Conservation (phyloP, 805 yeast species). For the Ogataea allantospora region DNA sequence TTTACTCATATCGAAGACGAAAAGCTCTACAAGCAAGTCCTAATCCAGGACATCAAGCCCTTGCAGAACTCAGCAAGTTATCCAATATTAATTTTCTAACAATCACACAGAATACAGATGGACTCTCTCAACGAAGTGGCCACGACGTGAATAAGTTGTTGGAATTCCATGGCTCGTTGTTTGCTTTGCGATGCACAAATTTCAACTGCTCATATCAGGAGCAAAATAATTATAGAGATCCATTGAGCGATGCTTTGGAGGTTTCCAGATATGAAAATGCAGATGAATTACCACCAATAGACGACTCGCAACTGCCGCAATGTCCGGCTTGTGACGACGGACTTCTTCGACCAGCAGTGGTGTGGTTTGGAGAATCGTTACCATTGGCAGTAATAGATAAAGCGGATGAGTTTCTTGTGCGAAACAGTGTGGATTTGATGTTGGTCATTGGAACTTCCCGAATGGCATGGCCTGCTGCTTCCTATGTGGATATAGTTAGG, state of each 20-base stretch:
- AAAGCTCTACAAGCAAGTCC: conserved; percentile 68
- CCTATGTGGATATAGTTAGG: conserved; percentile 76
- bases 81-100: conserved; percentile 48
- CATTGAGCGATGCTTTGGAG: conserved; percentile 46
- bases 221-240: conserved; percentile 50
- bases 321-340: conserved; percentile 76
- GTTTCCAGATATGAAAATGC: conserved; percentile 11
- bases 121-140: conserved; percentile 63
- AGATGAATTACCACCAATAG: conserved; percentile 37
- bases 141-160: conserved; percentile 53
- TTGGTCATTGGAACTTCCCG: conserved; percentile 86
- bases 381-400: conserved; percentile 60
- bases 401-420: conserved; percentile 69
- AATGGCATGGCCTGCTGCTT: conserved; percentile 87
- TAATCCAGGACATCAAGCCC: conserved; percentile 68
- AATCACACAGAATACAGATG: conserved; percentile 84
- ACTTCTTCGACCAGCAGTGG: conserved; percentile 81
- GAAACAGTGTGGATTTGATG: conserved; percentile 61
- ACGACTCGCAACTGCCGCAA: conserved; percentile 56
- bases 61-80: conserved; percentile 57
- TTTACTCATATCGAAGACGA: conserved; percentile 67
- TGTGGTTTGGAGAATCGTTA: conserved; percentile 92
- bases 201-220: conserved; percentile 67
- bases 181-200: conserved; percentile 70
- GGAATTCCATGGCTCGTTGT: conserved; percentile 79